Conservation (phyloP, 2,329 filamentous ascomycete species). For the Endoconidiophora polonica region DNA sequence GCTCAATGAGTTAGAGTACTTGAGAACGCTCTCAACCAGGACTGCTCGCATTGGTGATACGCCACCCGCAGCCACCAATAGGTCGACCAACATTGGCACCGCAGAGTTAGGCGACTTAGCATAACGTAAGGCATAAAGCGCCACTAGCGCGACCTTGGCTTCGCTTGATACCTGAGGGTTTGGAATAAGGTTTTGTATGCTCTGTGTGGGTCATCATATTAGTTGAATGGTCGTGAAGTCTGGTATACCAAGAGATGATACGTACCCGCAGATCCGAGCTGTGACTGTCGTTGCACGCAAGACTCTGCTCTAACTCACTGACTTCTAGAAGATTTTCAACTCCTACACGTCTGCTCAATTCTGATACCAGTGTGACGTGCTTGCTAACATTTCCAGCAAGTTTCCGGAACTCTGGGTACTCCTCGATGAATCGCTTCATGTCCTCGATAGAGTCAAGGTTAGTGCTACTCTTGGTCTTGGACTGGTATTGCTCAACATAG, state of each 20-base stretch:
- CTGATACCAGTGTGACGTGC: slow-evolving; percentile 88
- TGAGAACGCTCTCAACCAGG: slow-evolving; percentile 64
- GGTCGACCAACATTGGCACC: slow-evolving; percentile 68
- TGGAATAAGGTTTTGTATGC: slow-evolving; percentile 72
- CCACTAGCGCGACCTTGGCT: slow-evolving; percentile 77
- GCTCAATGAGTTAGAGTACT: slow-evolving; percentile 77
- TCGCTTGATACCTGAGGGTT: slow-evolving; percentile 58
- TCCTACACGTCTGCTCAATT: slow-evolving; percentile 75
- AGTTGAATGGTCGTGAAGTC: neutral
- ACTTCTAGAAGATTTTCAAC: slow-evolving; percentile 84
- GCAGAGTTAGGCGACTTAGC: slow-evolving; percentile 72
- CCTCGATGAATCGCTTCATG: slow-evolving; percentile 98
- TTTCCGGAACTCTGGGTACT: slow-evolving; percentile 95
- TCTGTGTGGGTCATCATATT: slow-evolving; percentile 28
- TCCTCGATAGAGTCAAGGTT: slow-evolving; percentile 95
- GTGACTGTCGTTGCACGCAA: slow-evolving; percentile 95
- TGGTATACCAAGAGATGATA: neutral
- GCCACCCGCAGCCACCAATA: slow-evolving; percentile 69
- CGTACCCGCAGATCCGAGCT: slow-evolving; percentile 71
- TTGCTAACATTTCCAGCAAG: slow-evolving; percentile 97
- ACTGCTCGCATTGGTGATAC: slow-evolving; percentile 61
- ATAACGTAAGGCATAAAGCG: slow-evolving; percentile 89
- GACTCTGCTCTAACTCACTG: slow-evolving; percentile 88
- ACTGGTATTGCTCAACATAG: slow-evolving; percentile 95
- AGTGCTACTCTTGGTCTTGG: slow-evolving; percentile 88